Evolutionary conservation across 2,329 filamentous ascomycete genomes (phyloP), one percentile per base, ranked within the genome.

Genomic region (Colletotrichum tanaceti): DNA sequence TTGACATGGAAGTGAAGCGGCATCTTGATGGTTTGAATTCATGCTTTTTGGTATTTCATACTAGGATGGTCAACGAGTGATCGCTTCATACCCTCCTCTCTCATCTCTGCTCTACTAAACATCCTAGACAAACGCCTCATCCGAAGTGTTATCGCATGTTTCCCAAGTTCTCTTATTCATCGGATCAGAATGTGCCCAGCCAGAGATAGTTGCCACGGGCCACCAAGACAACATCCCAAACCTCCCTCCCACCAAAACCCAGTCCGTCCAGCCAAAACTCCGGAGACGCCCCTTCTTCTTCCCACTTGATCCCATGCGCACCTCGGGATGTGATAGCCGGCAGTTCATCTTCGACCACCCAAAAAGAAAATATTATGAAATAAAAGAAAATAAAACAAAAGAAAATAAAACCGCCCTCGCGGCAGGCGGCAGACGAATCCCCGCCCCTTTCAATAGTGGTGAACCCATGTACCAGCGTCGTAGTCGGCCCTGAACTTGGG

Each of bases 401-500:
- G 20, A 16, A 35, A 14, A 10, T 5, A 10, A 16, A n/a, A 32
- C 13, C 18, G 10, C 47, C 47, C n/a, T 50, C 47, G 22, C 47
- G 28, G 13, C 10, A 22, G 13, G 11, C 4, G 13, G 22, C 5
- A 35, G 16, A 13, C 14, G 6, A 7, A 4, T 49, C 46, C 35
- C 28, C 18, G 6, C 6, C 35, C 11, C 38, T 2, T 9, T 58
- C 39, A 58, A n/a, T 28, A n/a, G n/a, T 44, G 38, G 1, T 22
- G 18, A 46, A 41, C 24, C 50, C 52, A 67, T 6, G 38, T 38
- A 2, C 11, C 55, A 3, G 16, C 14, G 6, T 55, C 43, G 11
- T 47, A 68, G 4, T 32, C 32, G 10, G 49, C n/a, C n/a, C 44
- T 65, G 35, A 58, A 65, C 20, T 58, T 43, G 6, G 62, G 66